These are phyloP conservation scores for Sapria himalayana DNA, from an alignment of 345 rosid species.

Conservation along the genomic window DNA sequence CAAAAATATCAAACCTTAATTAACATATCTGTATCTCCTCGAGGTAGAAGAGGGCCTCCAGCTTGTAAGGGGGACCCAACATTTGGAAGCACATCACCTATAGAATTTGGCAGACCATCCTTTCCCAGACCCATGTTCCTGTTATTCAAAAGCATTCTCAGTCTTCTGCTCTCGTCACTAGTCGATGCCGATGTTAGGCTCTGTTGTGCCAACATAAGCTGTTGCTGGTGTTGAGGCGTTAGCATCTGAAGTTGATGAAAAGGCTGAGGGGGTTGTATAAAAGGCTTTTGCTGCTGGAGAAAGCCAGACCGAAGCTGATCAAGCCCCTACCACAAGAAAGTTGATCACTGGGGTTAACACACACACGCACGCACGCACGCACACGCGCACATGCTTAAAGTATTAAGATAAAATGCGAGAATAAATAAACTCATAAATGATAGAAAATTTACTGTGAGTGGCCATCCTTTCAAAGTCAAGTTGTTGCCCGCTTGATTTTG, in stretches of 20 bases:
- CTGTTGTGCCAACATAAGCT: constrained; percentile 81
- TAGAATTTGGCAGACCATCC: constrained; percentile 52
- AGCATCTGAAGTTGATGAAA: constrained; percentile 82
- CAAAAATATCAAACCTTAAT: constrained; percentile 34
- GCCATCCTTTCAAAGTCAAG: constrained; percentile 92
- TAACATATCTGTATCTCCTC: constrained; percentile 44
- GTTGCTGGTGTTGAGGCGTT: constrained; percentile 86
- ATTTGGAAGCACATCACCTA: constrained; percentile 48
- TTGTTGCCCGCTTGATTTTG: constrained; percentile 75
- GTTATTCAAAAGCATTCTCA: constrained; percentile 51
- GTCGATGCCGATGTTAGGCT: constrained; percentile 58
- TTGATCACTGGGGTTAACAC: no score
- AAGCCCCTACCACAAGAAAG: constrained; percentile 48
- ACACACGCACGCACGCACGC: no score
- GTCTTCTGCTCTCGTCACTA: constrained; percentile 58
- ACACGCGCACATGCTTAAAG: no score
- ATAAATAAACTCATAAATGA: constrained; percentile 1
- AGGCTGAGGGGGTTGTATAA: constrained; percentile 71
- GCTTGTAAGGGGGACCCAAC: constrained; percentile 52
- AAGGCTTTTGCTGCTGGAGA: constrained; percentile 76
- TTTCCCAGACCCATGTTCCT: constrained; percentile 43
- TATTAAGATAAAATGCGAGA: no score
- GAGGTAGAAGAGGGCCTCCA: constrained; percentile 30
- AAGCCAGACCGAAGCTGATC: constrained; percentile 56
- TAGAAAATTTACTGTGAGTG: constrained; percentile 51